phyloP scores from a whole-genome alignment of 371 early-diverging fungal species.

The Batkoa obscura region DNA sequence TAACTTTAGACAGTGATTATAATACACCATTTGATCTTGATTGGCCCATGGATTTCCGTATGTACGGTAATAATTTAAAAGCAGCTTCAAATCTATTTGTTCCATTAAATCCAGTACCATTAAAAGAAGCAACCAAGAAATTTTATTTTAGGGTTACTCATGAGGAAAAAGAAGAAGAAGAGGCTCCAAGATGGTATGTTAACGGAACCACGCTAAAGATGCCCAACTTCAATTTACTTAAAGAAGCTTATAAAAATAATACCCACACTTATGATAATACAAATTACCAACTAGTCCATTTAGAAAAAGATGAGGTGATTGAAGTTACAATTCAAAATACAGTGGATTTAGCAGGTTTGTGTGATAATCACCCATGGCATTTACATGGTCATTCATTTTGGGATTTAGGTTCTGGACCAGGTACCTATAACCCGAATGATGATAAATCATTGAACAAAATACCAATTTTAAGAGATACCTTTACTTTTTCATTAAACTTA shows the following conservation, averaged over 20 bases:
- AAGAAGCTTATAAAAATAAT: neutral
- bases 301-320: neutral
- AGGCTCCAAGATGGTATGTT: neutral
- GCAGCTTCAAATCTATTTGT: neutral
- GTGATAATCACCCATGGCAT: conserved; percentile 7
- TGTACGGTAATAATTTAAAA: conserved; percentile 6
- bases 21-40: neutral
- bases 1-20: neutral
- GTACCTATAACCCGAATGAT: neutral
- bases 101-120: neutral
- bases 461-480: neutral
- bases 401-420: conserved; percentile 3
- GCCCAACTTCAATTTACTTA: neutral
- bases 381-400: conserved; percentile 5
- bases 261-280: neutral
- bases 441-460: neutral
- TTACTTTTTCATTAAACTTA: neutral
- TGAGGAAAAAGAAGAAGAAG: neutral
- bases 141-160: neutral
- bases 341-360: neutral
- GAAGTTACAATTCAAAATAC: conserved; percentile 7
- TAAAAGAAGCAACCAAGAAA: neutral
- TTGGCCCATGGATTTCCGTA: conserved; percentile 11
- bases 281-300: neutral
- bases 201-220: neutral